Evolutionary conservation across 164 flowering plant genomes (phyloP).

Genomic region (Vitis riparia): DNA sequence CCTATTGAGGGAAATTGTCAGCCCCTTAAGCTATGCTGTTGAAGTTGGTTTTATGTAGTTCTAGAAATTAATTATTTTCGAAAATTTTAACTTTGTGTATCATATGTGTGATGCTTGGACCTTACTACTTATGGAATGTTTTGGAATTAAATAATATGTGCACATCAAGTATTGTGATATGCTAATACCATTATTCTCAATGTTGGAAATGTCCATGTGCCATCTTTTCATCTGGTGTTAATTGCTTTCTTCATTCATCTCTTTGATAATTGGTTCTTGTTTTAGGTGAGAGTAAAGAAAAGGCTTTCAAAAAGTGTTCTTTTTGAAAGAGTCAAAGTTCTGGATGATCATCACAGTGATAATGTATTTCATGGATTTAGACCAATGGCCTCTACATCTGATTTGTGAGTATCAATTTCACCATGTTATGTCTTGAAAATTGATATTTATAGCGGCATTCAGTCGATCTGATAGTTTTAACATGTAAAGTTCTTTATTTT

Average conservation of each 20-base stretch:
- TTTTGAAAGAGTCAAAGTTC: constrained; percentile 48
- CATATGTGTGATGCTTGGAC: no score
- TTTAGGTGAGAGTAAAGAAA: constrained; percentile 46
- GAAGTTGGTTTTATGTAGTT: no score
- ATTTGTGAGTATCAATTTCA: constrained; percentile 45
- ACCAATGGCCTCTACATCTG: constrained; percentile 54
- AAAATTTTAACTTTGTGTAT: no score
- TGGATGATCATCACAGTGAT: constrained; percentile 47
- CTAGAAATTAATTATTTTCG: no score
- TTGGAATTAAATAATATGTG: no score
- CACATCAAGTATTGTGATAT: no score
- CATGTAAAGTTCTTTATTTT: background rate
- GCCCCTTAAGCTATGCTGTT: no score
- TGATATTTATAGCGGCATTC: background rate
- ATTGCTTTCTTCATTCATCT: background rate
- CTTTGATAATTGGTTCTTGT: constrained; percentile 4
- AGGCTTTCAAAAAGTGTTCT: constrained; percentile 60
- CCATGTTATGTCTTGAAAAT: background rate
- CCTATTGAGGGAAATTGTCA: no score
- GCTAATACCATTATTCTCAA: no score
- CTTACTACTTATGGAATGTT: no score
- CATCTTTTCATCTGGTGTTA: background rate
- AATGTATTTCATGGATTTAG: constrained; percentile 56
- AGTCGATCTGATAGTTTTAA: background rate
- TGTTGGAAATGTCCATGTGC: no score